These are phyloP conservation scores for Phytophthora multivora DNA, from an alignment of 352 stramenopile species.

Conservation along the genomic window DNA sequence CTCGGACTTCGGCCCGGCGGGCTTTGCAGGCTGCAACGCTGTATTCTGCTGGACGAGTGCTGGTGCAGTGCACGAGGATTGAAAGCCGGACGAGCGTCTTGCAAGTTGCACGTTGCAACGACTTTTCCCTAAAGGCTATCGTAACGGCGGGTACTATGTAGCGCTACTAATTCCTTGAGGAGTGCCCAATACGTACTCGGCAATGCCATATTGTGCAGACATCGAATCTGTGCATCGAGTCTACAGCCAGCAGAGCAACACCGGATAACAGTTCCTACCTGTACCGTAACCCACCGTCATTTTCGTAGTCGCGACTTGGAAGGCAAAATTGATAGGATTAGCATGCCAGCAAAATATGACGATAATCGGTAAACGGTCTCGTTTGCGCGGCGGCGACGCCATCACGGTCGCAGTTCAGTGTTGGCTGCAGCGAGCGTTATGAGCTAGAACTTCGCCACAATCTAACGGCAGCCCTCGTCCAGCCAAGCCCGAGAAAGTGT, in stretches of 20 bases:
- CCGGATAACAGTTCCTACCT: too few relatives aligned
- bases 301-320: conserved; percentile 35
- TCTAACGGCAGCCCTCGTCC: conserved; percentile 9
- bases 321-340: conserved; percentile 18
- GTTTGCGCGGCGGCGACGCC: conserved; percentile 13
- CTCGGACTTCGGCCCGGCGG: conserved; percentile 4
- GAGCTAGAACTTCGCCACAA: conserved; percentile 15
- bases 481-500: conserved; percentile 23
- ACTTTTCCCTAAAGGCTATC: too few relatives aligned
- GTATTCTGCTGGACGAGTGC: background rate
- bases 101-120: too few relatives aligned
- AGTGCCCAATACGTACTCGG: background rate
- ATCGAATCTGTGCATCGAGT: background rate
- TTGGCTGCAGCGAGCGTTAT: conserved; percentile 7
- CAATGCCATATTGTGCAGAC: conserved; percentile 14
- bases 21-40: background rate
- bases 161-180: background rate
- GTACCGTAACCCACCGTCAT: background rate
- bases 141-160: background rate
- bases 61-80: conserved; percentile 9
- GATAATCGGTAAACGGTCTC: conserved; percentile 6
- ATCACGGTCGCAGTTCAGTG: background rate
- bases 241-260: too few relatives aligned
- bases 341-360: conserved; percentile 15
- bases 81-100: conserved; percentile 4